Evolutionary conservation across 139 green algal species (phyloP).

Genomic region (Chlamydomonas sp.): DNA sequence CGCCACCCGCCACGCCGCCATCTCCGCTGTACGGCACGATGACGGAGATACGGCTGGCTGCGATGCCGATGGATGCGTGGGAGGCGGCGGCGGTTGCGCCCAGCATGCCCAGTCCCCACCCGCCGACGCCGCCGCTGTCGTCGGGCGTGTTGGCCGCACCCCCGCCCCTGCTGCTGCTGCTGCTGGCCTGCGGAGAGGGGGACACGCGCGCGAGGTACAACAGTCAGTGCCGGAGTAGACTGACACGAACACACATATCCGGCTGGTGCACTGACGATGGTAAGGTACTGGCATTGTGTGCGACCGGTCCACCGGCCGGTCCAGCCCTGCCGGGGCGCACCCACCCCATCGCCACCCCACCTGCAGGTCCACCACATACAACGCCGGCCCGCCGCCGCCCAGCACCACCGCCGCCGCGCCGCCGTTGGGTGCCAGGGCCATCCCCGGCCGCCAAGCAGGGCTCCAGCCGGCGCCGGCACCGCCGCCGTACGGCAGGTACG

Average conservation of each 20-base stretch:
- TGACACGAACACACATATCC: not conserved
- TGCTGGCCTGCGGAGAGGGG: not conserved
- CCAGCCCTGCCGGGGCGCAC: not conserved
- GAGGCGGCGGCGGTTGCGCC: not conserved
- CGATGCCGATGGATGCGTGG: not conserved
- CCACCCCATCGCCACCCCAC: not conserved
- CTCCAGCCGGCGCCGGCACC: conserved; percentile 5
- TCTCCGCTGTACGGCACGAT: conserved; percentile 23
- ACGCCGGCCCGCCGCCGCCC: conserved; percentile 19
- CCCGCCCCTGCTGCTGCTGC: not conserved
- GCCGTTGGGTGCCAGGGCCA: conserved; percentile 4
- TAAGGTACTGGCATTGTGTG: not conserved
- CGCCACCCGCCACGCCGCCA: not conserved
- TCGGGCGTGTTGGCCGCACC: not conserved
- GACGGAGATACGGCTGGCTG: conserved; percentile 9
- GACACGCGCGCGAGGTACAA: not conserved
- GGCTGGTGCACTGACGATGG: not conserved
- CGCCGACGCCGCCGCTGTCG: not conserved
- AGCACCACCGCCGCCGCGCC: conserved; percentile 33
- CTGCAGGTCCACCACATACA: conserved; percentile 34
- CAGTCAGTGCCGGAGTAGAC: not conserved
- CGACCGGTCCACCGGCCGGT: not conserved
- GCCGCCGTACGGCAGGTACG: conserved; percentile 15
- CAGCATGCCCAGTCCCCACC: not conserved
- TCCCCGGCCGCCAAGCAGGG: not conserved